Evolutionary conservation across 352 stramenopile genomes (phyloP).

Genomic region (Globisporangium canariense): DNA sequence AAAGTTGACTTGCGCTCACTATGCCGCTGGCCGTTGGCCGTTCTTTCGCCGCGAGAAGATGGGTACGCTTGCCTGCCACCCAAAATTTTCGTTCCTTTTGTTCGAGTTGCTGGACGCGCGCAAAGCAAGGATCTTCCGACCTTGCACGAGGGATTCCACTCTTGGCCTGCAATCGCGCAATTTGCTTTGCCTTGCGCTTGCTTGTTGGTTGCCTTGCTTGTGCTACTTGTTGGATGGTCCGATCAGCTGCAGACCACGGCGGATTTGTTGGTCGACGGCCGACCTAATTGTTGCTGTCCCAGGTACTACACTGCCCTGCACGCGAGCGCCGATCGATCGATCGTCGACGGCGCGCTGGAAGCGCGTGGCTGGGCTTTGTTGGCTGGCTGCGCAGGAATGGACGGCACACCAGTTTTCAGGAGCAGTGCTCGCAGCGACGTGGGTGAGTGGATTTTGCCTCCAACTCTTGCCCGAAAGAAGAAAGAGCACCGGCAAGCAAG

Average conservation of each 20-base stretch:
- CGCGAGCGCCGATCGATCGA: too few relatives aligned
- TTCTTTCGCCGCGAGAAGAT: slow-evolving; percentile 3
- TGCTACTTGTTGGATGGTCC: not conserved
- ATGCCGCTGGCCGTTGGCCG: not conserved
- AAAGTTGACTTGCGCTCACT: slow-evolving; percentile 1
- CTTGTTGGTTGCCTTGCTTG: not conserved
- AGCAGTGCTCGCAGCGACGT: not conserved
- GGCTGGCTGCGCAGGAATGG: not conserved
- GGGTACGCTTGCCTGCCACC: slow-evolving; percentile 2
- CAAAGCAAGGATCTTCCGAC: slow-evolving; percentile 2
- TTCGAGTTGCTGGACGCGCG: not conserved
- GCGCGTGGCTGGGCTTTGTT: not conserved
- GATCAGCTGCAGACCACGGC: not conserved
- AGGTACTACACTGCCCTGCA: too few relatives aligned
- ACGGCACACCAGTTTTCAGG: not conserved
- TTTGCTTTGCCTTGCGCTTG: not conserved
- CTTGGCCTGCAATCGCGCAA: not conserved
- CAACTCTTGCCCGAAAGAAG: not conserved
- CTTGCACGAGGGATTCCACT: not conserved
- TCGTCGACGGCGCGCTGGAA: too few relatives aligned
- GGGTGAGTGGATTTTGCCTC: slow-evolving; percentile 1
- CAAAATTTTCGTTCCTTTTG: slow-evolving; percentile 17
- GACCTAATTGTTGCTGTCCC: not conserved
- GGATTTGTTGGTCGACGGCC: not conserved
- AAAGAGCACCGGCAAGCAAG: not conserved